These are phyloP conservation scores for Scedosporium aurantiacum DNA, from an alignment of 2,329 filamentous ascomycete species.

Conservation along the genomic window DNA sequence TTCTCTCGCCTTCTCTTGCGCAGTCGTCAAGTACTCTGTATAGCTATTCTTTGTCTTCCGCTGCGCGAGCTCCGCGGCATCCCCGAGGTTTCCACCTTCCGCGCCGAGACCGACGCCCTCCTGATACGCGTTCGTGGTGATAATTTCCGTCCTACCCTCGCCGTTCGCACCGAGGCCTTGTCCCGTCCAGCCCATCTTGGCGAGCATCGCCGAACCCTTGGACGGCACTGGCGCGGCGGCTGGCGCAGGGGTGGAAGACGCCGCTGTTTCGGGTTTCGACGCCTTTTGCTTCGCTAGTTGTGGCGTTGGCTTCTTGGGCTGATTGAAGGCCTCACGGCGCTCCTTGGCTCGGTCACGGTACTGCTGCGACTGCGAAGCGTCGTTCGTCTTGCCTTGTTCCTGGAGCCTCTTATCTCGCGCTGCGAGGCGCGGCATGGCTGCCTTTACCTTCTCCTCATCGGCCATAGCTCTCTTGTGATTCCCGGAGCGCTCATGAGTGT, in stretches of 20 bases:
- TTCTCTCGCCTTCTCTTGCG: constrained; percentile 55
- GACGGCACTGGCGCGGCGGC: constrained; percentile 30
- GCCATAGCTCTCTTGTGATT: constrained; percentile 30
- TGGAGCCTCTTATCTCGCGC: constrained; percentile 24
- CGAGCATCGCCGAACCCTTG: constrained; percentile 56
- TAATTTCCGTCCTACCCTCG: constrained; percentile 51
- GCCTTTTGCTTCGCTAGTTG: constrained; percentile 10
- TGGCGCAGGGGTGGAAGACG: constrained; percentile 16
- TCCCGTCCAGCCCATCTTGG: constrained; percentile 65
- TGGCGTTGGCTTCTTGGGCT: constrained; percentile 41
- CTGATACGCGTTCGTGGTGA: constrained; percentile 53
- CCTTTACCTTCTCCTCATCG: constrained; percentile 35
- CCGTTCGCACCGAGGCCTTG: constrained; percentile 53
- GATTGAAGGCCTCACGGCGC: constrained; percentile 50
- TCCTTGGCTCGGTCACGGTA: constrained; percentile 61
- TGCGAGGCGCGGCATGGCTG: constrained; percentile 30
- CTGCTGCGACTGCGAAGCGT: constrained; percentile 18
- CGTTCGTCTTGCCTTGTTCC: constrained; percentile 17
- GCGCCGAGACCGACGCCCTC: constrained; percentile 61
- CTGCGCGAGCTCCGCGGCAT: constrained; percentile 53
- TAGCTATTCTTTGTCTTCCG: constrained; percentile 50
- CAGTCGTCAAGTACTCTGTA: constrained; percentile 50
- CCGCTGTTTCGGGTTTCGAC: constrained; percentile 24
- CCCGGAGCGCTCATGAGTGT: constrained; percentile 30
- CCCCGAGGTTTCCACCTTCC: constrained; percentile 57